phyloP scores from a whole-genome alignment of 1,139 yeast species.

The Pichia inconspicua region DNA sequence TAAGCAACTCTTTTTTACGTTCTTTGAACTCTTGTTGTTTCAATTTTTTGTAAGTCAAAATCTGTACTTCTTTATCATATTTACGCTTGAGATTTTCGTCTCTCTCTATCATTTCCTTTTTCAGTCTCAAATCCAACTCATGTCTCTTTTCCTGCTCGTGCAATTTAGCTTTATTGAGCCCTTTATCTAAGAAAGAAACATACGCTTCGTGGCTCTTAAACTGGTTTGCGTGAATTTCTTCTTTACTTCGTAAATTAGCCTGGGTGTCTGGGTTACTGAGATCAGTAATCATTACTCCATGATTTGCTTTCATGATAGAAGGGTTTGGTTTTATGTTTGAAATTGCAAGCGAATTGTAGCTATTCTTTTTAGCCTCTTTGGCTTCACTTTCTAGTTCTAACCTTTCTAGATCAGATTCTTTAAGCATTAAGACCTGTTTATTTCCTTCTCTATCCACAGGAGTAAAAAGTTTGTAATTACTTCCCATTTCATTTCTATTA shows the following conservation, averaged over 20 bases:
- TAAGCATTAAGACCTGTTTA: slow-evolving; percentile 31
- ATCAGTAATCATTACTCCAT: slow-evolving; percentile 29
- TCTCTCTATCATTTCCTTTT: slow-evolving; percentile 15
- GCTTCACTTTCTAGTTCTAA: slow-evolving; percentile 9
- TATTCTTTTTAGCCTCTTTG: background rate
- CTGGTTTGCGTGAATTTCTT: slow-evolving; percentile 22
- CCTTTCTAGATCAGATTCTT: slow-evolving; percentile 6
- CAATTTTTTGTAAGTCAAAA: slow-evolving; percentile 8
- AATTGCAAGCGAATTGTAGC: slow-evolving; percentile 5
- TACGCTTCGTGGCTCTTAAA: slow-evolving; percentile 36
- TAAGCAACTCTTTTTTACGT: slow-evolving; percentile 1
- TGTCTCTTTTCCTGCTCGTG: slow-evolving; percentile 14
- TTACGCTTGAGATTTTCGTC: slow-evolving; percentile 15
- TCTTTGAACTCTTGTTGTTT: slow-evolving; percentile 11
- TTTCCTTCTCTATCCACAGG: slow-evolving; percentile 34
- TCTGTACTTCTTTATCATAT: slow-evolving; percentile 8
- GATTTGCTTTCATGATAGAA: slow-evolving; percentile 6
- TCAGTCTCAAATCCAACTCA: slow-evolving; percentile 9
- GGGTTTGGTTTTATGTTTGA: slow-evolving; percentile 2
- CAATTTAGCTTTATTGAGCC: slow-evolving; percentile 34
- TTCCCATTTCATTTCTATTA: slow-evolving; percentile 68
- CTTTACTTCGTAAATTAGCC: slow-evolving; percentile 22
- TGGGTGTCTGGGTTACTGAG: slow-evolving; percentile 15
- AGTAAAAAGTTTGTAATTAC: slow-evolving; percentile 41
- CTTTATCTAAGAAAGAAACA: slow-evolving; percentile 39